Evolutionary conservation across 805 yeast genomes (phyloP), one percentile per base, ranked within the genome.

Genomic region (Zygoascus biomembranicola): DNA sequence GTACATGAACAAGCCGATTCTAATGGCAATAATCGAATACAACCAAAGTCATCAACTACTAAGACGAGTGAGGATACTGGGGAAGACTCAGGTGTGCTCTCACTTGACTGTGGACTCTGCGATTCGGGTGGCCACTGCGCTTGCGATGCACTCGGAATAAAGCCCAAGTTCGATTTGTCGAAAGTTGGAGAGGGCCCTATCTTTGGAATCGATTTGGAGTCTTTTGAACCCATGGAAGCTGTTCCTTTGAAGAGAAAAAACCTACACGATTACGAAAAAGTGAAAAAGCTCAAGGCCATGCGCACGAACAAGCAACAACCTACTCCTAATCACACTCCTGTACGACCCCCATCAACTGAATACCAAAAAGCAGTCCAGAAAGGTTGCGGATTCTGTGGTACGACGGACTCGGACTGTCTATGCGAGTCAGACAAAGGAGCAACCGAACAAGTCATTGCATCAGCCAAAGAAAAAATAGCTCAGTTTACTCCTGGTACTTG

Each of bases 211-310:
- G 49, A 71, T n/a, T 59, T 78, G 43, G 67, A 69, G 2, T 62
- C 70, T 16, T 77, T 83, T 59, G 73, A 74, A 54, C 88, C 90
- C 8, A 73, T 77, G 75, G 77, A 81, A 14, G 87, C 92, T 0
- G 92, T 85, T 1, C 78, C 86, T 0, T 69, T 84, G 56, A 51
- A 44, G 32, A 70, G 75, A 50, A 54, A 61, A 10, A 43, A 50
- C 9, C 13, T 14, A 5, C 20, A 13, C 4, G 16, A 42, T 19
- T 4, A 19, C 8, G 20, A 42, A 14, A 42, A 42, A 6, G 44
- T 42, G 5, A 42, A 42, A 9, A 42, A 19, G 26, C 5, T 4
- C 23, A 18, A 14, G 14, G 20, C 44, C 26, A 18, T 42, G 44
- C 26, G 20, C 2, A 18, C 20, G 11, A 19, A 10, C 44, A 42